These are phyloP conservation scores for Agrocybe pediades DNA, from an alignment of 768 basidiomycete genomes.

Conservation along the genomic window DNA sequence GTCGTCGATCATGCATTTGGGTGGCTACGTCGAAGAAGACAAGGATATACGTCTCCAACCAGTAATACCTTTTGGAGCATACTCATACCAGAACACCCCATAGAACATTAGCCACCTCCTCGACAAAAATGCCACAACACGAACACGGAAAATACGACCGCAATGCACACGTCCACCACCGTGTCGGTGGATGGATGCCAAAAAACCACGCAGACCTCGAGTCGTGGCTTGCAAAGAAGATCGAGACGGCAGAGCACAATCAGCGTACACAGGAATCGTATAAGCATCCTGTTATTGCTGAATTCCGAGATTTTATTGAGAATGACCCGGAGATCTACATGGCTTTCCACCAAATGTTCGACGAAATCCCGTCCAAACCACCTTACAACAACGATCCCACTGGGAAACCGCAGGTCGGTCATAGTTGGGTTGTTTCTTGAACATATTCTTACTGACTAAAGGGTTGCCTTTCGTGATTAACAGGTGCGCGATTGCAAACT, in stretches of 20 bases:
- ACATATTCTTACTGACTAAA: conserved; percentile 91
- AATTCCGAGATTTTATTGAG: conserved; percentile 9
- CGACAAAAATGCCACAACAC: too few relatives aligned
- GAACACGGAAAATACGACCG: not conserved
- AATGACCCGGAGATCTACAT: conserved; percentile 6
- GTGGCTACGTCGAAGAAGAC: too few relatives aligned
- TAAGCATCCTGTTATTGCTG: conserved; percentile 25
- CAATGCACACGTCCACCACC: conserved; percentile 1
- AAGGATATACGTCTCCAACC: too few relatives aligned
- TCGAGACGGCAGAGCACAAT: not conserved
- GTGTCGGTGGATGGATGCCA: conserved; percentile 7
- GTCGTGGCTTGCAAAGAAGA: conserved; percentile 6
- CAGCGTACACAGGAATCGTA: conserved; percentile 28
- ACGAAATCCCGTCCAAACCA: conserved; percentile 5
- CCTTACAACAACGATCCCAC: conserved; percentile 9
- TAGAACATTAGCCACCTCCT: too few relatives aligned
- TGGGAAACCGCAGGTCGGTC: conserved; percentile 40
- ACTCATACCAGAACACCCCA: too few relatives aligned
- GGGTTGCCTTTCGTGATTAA: too few relatives aligned
- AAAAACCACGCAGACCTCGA: conserved; percentile 8
- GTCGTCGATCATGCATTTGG: too few relatives aligned
- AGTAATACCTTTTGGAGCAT: too few relatives aligned
- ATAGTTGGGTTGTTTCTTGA: conserved; percentile 82
- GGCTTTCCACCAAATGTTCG: conserved; percentile 9
- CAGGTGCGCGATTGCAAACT: conserved; percentile 2